Evolutionary conservation across 2,329 filamentous ascomycete genomes (phyloP).

Genomic region (Claviceps sp.): DNA sequence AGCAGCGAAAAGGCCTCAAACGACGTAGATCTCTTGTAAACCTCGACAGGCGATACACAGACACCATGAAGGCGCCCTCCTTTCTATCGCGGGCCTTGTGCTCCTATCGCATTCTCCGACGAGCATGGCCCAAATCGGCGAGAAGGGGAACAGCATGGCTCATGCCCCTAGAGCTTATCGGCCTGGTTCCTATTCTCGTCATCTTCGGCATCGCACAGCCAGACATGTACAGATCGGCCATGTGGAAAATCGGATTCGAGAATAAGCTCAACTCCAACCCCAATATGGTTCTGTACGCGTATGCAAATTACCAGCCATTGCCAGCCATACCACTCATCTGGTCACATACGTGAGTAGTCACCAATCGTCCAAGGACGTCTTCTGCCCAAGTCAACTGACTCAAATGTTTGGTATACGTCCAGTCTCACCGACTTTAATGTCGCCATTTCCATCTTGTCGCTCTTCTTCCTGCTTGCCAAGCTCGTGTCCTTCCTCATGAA

Average conservation of each 20-base stretch:
- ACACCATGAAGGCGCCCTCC: constrained; percentile 2
- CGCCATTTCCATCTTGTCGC: constrained; percentile 59
- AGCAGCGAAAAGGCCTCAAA: not conserved
- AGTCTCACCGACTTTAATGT: constrained; percentile 67
- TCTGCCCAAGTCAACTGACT: not conserved
- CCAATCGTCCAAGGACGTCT: not conserved
- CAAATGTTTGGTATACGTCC: not conserved
- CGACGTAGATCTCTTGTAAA: not conserved
- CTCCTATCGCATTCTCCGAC: constrained; percentile 42
- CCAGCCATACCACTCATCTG: constrained; percentile 56
- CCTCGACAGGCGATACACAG: not conserved
- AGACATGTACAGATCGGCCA: constrained; percentile 54
- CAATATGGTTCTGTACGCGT: constrained; percentile 54
- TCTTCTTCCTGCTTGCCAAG: constrained; percentile 64
- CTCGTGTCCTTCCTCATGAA: constrained; percentile 57
- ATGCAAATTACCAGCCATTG: constrained; percentile 54
- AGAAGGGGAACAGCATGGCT: constrained; percentile 47
- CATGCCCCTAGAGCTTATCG: constrained; percentile 51
- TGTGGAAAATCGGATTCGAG: constrained; percentile 61
- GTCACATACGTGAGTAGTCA: constrained; percentile 51
- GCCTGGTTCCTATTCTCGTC: constrained; percentile 52
- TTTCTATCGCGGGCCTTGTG: constrained; percentile 5
- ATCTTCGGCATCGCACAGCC: constrained; percentile 63
- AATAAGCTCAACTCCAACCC: constrained; percentile 65
- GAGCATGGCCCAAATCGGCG: constrained; percentile 37